Evolutionary conservation across 371 early-diverging fungal genomes (phyloP).

Genomic region (Sporodiniella umbellata): DNA sequence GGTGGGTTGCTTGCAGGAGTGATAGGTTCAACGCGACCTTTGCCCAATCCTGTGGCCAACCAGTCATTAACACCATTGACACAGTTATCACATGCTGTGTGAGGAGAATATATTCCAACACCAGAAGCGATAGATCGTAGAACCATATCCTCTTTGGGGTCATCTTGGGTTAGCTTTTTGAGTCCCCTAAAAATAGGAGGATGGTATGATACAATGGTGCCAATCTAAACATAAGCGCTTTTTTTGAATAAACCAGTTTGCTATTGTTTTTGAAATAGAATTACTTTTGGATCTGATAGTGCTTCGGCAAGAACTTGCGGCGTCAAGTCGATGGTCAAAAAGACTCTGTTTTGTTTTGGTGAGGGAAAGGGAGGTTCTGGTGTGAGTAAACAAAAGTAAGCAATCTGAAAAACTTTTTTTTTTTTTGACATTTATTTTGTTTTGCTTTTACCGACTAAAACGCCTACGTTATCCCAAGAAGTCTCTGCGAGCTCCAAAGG

Average conservation of each 20-base stretch:
- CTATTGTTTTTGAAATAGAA: too few species aligned
- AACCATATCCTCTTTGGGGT: constrained; percentile 80
- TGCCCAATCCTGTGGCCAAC: constrained; percentile 69
- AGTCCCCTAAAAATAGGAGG: constrained; percentile 92
- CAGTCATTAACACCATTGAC: constrained; percentile 87
- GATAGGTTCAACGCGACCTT: constrained; percentile 49
- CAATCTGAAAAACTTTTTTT: too few species aligned
- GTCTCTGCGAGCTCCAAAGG: constrained; percentile 86
- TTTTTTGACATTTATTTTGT: neutral
- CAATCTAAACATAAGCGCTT: constrained; percentile 52
- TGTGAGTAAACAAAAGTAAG: too few species aligned
- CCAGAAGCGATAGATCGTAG: constrained; percentile 81
- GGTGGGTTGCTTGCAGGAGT: constrained; percentile 54
- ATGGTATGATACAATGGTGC: constrained; percentile 93
- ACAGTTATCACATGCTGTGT: constrained; percentile 92
- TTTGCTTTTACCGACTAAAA: constrained; percentile 66
- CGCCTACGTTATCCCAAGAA: constrained; percentile 97
- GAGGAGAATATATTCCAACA: constrained; percentile 95
- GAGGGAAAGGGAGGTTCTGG: constrained; percentile 75
- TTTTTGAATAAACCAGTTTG: too few species aligned
- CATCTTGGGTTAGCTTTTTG: constrained; percentile 76
- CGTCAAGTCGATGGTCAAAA: constrained; percentile 96
- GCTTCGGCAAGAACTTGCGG: constrained; percentile 89
- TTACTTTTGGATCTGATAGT: constrained; percentile 60
- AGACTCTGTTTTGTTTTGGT: constrained; percentile 67